Conservation (phyloP, 179 eudicot species). For the Spinacia oleracea region DNA sequence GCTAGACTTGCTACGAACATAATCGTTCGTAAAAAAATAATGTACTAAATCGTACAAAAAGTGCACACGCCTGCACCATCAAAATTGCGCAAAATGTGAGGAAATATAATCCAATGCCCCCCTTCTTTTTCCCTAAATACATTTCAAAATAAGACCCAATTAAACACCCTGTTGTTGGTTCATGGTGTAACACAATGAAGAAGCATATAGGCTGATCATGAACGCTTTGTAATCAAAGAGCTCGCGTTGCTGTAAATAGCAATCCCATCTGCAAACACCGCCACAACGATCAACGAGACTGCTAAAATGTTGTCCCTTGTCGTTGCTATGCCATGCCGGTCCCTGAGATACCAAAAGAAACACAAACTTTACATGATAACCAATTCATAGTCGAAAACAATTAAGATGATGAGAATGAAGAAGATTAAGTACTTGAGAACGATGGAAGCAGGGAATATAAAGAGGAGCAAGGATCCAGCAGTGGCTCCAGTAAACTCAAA, state of each 20-base stretch:
- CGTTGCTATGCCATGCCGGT: conserved; percentile 22
- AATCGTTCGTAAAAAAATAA: background rate
- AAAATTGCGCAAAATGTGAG: background rate
- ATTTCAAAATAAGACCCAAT: background rate
- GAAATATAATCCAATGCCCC: background rate
- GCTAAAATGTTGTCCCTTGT: conserved; percentile 20
- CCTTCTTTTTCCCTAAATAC: background rate
- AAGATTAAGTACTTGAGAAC: conserved; percentile 53
- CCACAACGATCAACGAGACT: conserved; percentile 18
- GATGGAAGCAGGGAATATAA: conserved; percentile 80
- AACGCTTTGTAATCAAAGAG: conserved; percentile 17
- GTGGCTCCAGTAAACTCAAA: conserved; percentile 78
- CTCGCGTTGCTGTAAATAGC: conserved; percentile 23
- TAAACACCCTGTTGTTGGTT: background rate
- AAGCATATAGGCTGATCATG: conserved; percentile 11
- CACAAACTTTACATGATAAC: too few species aligned
- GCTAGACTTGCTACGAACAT: too few species aligned
- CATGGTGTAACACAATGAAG: background rate
- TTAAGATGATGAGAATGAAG: background rate
- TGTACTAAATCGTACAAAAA: background rate
- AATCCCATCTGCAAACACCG: conserved; percentile 15
- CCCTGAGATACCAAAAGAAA: conserved; percentile 17
- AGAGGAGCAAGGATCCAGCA: conserved; percentile 65
- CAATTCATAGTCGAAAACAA: background rate
- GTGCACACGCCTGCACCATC: too few species aligned